Percentiles rank a stretch among this genome's conserved stretches.
Conservation (phyloP, 305 asterid species). For the Fraxinus nigra region DNA sequence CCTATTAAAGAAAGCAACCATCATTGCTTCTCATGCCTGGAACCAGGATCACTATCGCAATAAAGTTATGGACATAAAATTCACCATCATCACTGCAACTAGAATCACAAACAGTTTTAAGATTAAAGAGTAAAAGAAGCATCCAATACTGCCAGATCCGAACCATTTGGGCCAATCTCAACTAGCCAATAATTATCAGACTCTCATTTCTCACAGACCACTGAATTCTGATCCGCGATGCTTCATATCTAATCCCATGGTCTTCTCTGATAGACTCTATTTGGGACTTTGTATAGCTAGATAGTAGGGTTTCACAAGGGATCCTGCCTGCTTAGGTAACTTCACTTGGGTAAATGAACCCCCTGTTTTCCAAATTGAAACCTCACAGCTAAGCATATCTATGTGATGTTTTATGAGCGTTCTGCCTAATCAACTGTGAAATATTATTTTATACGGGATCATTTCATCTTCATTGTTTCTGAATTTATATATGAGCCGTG, state of each 20-base stretch:
- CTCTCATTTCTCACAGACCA: not conserved
- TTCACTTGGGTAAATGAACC: not conserved
- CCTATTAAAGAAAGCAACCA: not conserved
- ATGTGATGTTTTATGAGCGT: conserved; percentile 3
- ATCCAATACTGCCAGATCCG: conserved; percentile 2
- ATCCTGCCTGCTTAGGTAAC: not conserved
- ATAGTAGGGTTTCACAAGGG: not conserved
- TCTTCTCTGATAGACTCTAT: not conserved
- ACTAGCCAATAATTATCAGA: not conserved
- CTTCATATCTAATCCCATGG: not conserved
- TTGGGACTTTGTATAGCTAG: not conserved
- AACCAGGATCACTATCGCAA: not conserved
- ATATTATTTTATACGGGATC: conserved; percentile 55
- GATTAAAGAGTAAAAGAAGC: conserved; percentile 1
- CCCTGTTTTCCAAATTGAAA: not conserved
- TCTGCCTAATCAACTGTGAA: conserved; percentile 22
- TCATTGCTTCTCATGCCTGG: conserved; percentile 8
- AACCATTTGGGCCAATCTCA: conserved; percentile 8
- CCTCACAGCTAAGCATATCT: conserved; percentile 18
- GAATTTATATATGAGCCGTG: conserved; percentile 88
- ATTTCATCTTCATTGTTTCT: conserved; percentile 80
- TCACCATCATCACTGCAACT: conserved; percentile 6
- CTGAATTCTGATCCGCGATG: not conserved
- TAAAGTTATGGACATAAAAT: conserved; percentile 3
- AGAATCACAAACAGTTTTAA: not conserved